Conservation (phyloP, 257 asterid genomes). For the Przewalskia tangutica region DNA sequence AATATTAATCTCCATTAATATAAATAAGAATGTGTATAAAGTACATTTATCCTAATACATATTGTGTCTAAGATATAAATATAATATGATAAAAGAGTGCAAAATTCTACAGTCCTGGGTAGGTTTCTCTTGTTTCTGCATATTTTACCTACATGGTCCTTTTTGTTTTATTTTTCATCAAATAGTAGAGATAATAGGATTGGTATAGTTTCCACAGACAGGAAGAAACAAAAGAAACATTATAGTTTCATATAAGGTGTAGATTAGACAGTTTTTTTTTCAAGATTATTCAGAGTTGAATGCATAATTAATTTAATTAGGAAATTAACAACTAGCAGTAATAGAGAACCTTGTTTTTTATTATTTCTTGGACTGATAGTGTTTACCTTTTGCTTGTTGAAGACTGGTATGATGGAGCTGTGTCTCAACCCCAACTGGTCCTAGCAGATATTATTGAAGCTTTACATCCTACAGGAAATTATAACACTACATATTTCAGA, state of each 20-base stretch:
- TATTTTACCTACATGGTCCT: background rate
- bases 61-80: too few species aligned
- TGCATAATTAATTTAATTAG: background rate
- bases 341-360: background rate
- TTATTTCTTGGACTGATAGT: background rate
- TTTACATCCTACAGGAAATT: slow-evolving; percentile 61
- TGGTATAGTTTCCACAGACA: background rate
- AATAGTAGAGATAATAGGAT: background rate
- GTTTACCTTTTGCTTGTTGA: slow-evolving; percentile 1
- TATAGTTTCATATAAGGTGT: background rate
- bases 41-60: too few species aligned
- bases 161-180: background rate
- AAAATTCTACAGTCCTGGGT: slow-evolving; percentile 52
- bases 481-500: slow-evolving; percentile 54
- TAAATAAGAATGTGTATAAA: too few species aligned
- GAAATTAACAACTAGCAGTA: background rate
- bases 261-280: background rate
- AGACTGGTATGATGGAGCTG: slow-evolving; percentile 93
- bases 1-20: too few species aligned
- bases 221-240: background rate
- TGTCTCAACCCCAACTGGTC: slow-evolving; percentile 91
- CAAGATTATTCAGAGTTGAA: background rate
- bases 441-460: slow-evolving; percentile 79
- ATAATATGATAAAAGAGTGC: slow-evolving; percentile 69
- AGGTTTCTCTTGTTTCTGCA: slow-evolving; percentile 5